phyloP scores from a whole-genome alignment of 805 yeast genomes.

The Nakazawaea ishiwadae region DNA sequence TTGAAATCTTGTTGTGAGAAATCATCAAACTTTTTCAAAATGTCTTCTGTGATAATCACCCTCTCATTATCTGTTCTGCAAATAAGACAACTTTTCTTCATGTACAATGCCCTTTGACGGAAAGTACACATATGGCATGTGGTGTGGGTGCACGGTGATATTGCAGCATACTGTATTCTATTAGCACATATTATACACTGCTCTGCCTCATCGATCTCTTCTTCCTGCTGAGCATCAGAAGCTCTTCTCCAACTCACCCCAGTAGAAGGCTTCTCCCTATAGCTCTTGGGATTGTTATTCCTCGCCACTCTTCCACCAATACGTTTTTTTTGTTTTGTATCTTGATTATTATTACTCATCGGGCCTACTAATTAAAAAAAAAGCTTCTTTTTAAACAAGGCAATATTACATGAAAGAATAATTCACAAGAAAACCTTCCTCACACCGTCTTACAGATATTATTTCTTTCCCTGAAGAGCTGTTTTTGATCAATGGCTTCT shows the following conservation, averaged over 20 bases:
- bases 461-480: too few relatives aligned
- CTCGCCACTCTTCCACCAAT: constrained; percentile 7
- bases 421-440: too few relatives aligned
- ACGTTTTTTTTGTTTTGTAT: constrained; percentile 2
- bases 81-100: constrained; percentile 70
- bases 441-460: too few relatives aligned
- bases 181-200: constrained; percentile 85
- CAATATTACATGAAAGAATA: too few relatives aligned
- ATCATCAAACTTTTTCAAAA: constrained; percentile 31
- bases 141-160: constrained; percentile 79
- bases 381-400: too few relatives aligned
- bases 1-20: constrained; percentile 28
- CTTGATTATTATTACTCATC: not conserved
- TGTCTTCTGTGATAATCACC: constrained; percentile 54
- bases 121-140: constrained; percentile 82
- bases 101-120: constrained; percentile 76
- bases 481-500: too few relatives aligned
- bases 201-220: constrained; percentile 33
- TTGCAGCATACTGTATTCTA: constrained; percentile 53
- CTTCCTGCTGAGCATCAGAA: constrained; percentile 9
- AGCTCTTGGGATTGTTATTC: constrained; percentile 1
- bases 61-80: constrained; percentile 70
- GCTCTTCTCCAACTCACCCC: constrained; percentile 1
- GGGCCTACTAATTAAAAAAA: too few relatives aligned
- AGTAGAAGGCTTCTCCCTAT: constrained; percentile 4